Conservation (phyloP, 805 yeast genomes). For the Saccharomycopsis oosterbeekiorum region DNA sequence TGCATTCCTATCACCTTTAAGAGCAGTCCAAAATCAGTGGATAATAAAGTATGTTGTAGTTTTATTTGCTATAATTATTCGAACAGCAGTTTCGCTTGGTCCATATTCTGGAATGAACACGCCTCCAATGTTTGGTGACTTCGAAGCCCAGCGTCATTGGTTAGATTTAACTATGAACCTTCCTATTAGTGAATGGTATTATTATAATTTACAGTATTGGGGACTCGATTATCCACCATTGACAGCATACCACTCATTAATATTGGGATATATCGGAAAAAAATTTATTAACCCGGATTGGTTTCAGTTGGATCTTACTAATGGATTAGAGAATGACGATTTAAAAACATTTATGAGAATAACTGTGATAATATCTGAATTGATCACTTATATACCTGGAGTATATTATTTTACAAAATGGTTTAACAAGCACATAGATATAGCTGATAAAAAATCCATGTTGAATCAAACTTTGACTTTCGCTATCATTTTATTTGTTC, state of each 20-base stretch:
- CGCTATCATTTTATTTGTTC: slow-evolving; percentile 75
- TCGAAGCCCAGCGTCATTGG: slow-evolving; percentile 98
- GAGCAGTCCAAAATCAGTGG: slow-evolving; percentile 83
- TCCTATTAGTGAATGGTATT: slow-evolving; percentile 77
- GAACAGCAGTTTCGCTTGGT: slow-evolving; percentile 85
- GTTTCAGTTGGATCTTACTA: slow-evolving; percentile 64
- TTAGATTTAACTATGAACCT: slow-evolving; percentile 77
- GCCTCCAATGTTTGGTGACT: slow-evolving; percentile 87
- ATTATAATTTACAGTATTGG: slow-evolving; percentile 86
- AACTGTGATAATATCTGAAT: slow-evolving; percentile 69
- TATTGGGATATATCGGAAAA: slow-evolving; percentile 63
- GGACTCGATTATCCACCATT: slow-evolving; percentile 96
- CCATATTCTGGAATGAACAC: slow-evolving; percentile 64
- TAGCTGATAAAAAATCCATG: slow-evolving; percentile 37
- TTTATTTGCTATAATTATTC: slow-evolving; percentile 60
- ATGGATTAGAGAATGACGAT: slow-evolving; percentile 62
- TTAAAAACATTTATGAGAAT: slow-evolving; percentile 80
- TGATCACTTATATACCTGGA: slow-evolving; percentile 68
- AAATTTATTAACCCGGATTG: slow-evolving; percentile 49
- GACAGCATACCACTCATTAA: slow-evolving; percentile 86
- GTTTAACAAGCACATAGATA: slow-evolving; percentile 47
- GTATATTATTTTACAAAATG: slow-evolving; percentile 61
- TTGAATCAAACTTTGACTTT: slow-evolving; percentile 70
- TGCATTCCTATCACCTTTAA: slow-evolving; percentile 70
- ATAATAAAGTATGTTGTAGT: slow-evolving; percentile 71